A percentile compares a stretch with the other conserved stretches of the same genome.
Evolutionary conservation across 1,284 basidiomycete genomes (phyloP).

Genomic region (Irpex lacteus): DNA sequence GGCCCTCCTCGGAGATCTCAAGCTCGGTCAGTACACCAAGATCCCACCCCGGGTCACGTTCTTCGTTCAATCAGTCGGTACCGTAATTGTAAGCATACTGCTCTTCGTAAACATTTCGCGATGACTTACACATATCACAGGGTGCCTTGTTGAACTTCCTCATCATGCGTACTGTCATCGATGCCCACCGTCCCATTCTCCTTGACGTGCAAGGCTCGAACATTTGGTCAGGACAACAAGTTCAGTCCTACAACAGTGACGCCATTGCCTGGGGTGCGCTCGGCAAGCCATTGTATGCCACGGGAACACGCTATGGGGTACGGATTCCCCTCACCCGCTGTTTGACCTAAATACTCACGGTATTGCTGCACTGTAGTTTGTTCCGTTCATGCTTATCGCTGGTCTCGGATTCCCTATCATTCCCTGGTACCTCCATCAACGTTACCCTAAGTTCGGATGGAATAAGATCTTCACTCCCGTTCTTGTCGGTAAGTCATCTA

Average conservation of each 20-base stretch:
- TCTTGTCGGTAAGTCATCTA: conserved; percentile 33
- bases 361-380: conserved; percentile 28
- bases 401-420: conserved; percentile 51
- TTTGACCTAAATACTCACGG: neutral
- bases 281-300: conserved; percentile 33
- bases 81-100: conserved; percentile 47
- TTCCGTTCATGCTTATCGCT: conserved; percentile 46
- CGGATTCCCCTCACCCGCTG: neutral
- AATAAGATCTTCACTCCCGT: conserved; percentile 48
- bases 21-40: conserved; percentile 53
- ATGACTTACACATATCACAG: neutral
- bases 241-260: conserved; percentile 40
- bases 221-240: conserved; percentile 49
- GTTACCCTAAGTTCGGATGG: conserved; percentile 42
- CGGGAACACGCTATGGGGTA: conserved; percentile 26
- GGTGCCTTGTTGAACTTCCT: conserved; percentile 28
- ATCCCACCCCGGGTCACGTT: conserved; percentile 47
- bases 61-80: conserved; percentile 45
- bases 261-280: conserved; percentile 59
- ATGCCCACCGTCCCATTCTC: conserved; percentile 24
- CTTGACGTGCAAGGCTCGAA: conserved; percentile 39
- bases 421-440: conserved; percentile 47
- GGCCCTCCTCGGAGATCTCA: conserved; percentile 39
- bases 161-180: conserved; percentile 27
- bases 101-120: conserved; percentile 9